Evolutionary conservation across 495 filamentous ascomycete species (phyloP).

Genomic region (Xylaria acuta): DNA sequence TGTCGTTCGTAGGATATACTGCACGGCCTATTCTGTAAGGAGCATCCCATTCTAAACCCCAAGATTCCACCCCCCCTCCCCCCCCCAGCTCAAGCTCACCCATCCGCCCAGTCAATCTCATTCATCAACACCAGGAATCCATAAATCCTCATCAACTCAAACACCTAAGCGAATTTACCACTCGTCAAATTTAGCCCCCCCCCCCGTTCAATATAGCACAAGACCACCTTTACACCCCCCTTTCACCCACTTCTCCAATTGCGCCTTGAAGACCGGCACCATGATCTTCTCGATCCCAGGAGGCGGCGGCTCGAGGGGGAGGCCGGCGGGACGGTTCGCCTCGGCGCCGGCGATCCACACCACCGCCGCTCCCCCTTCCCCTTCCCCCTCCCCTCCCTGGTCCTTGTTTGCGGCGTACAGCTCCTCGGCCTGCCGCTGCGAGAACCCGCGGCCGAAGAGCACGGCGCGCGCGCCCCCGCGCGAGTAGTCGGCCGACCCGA

Average conservation of each 20-base stretch:
- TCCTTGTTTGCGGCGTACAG: background rate
- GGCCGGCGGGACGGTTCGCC: background rate
- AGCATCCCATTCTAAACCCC: background rate
- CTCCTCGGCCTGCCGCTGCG: conserved; percentile 14
- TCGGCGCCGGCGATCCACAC: conserved; percentile 4
- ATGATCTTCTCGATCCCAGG: conserved; percentile 8
- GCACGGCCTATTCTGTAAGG: background rate
- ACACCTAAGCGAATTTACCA: too few species aligned
- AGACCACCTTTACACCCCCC: background rate
- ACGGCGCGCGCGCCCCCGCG: conserved; percentile 36
- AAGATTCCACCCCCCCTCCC: too few species aligned
- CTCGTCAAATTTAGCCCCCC: too few species aligned
- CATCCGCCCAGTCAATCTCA: background rate
- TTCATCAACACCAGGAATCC: background rate
- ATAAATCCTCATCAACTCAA: background rate
- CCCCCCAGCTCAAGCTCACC: background rate
- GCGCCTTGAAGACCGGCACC: background rate
- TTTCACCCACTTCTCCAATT: conserved; percentile 17
- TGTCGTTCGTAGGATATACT: background rate
- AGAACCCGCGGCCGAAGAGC: conserved; percentile 35
- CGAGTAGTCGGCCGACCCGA: conserved; percentile 40
- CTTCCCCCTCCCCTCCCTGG: background rate
- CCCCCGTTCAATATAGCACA: conserved; percentile 25
- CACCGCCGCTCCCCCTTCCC: too few species aligned
- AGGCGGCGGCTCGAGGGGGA: conserved; percentile 15